Percentiles rank a stretch among this genome's conserved stretches.
Evolutionary conservation across 208 protist species (phyloP).

Genomic region (Kentomonas sorsogonicus): DNA sequence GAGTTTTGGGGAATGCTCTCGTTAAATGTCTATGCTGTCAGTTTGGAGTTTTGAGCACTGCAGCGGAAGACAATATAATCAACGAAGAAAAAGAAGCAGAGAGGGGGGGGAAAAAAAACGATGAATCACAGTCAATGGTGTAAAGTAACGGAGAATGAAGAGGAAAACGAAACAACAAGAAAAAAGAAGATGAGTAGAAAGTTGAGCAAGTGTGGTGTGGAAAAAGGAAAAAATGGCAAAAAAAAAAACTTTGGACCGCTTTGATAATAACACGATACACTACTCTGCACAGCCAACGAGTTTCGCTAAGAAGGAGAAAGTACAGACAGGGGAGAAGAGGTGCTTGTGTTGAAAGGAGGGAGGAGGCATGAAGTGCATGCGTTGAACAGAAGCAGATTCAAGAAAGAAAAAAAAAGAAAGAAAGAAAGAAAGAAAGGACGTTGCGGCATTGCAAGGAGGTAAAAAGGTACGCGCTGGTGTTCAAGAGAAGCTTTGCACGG

Average conservation of each 20-base stretch:
- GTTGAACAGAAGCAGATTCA: not conserved
- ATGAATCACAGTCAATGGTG: not conserved
- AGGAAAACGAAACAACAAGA: slow-evolving; percentile 6
- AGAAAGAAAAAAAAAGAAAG: slow-evolving; percentile 3
- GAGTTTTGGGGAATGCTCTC: too few relatives aligned
- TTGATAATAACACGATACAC: not conserved
- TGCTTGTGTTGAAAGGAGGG: not conserved
- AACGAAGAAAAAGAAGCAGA: not conserved
- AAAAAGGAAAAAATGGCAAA: not conserved
- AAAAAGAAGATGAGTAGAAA: slow-evolving; percentile 2
- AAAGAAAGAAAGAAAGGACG: not conserved
- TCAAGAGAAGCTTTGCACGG: not conserved
- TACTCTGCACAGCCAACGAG: too few relatives aligned
- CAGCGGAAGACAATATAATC: not conserved
- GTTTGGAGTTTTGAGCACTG: too few relatives aligned
- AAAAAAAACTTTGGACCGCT: not conserved
- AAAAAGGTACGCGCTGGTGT: not conserved
- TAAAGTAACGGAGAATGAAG: slow-evolving; percentile 1
- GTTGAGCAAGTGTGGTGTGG: not conserved
- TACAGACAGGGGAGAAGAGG: too few relatives aligned
- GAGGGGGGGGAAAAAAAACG: too few relatives aligned
- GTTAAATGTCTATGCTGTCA: too few relatives aligned
- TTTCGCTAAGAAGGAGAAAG: too few relatives aligned
- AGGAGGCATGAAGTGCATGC: not conserved
- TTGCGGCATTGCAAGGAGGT: not conserved